phyloP scores from a whole-genome alignment of 2,329 filamentous ascomycete species.

The Colletotrichum sp. region DNA sequence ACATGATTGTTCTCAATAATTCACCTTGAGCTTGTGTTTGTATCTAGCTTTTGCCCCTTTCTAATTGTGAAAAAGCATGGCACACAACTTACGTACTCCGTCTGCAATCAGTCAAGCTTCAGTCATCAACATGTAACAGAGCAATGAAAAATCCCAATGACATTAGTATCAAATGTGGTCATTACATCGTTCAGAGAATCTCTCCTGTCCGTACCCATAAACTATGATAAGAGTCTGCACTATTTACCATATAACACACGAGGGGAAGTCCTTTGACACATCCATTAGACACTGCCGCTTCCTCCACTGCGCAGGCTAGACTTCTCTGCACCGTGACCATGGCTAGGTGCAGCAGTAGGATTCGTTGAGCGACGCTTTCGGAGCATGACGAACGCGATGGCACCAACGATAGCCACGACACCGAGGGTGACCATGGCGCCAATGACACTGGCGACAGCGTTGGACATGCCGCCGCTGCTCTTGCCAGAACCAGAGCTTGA shows the following conservation, averaged over 20 bases:
- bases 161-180: neutral
- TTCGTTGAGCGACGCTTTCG: neutral
- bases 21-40: rapidly evolving
- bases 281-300: neutral
- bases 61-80: neutral
- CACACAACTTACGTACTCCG: rapidly evolving
- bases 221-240: neutral
- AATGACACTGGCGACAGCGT: slow-evolving; percentile 36
- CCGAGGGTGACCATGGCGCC: slow-evolving; percentile 37
- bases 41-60: rapidly evolving
- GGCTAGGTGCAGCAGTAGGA: neutral
- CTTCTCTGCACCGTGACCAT: neutral
- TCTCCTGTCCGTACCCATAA: neutral
- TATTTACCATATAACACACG: neutral
- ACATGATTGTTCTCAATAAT: rapidly evolving
- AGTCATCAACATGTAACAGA: neutral
- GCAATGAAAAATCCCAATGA: neutral
- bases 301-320: neutral
- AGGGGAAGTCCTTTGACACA: neutral
- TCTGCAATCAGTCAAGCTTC: neutral
- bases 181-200: neutral
- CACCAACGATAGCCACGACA: slow-evolving; percentile 25
- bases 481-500: neutral
- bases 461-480: slow-evolving; percentile 31
- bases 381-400: neutral